A percentile compares a stretch with the other conserved stretches of the same genome.
Conservation (phyloP, 805 yeast species). For the Lipomyces japonicus region DNA sequence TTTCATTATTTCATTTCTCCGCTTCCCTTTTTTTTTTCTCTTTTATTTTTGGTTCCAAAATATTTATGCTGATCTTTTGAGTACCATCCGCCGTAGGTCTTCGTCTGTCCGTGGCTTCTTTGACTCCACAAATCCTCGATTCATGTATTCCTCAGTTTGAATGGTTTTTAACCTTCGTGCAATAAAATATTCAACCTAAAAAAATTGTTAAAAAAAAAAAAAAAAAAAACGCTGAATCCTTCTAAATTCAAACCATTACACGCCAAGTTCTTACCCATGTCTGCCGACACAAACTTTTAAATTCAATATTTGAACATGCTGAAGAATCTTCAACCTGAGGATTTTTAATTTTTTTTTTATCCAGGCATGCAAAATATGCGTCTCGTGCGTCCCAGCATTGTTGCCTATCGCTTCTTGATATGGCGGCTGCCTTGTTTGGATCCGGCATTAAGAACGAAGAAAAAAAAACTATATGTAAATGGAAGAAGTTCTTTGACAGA, state of each 20-base stretch:
- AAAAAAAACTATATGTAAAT: no score
- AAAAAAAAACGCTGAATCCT: not conserved
- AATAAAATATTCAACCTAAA: constrained; percentile 17
- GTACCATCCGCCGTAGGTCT: no score
- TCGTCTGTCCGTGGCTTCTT: no score
- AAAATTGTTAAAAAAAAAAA: not conserved
- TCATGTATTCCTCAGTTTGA: constrained; percentile 3
- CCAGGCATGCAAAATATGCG: constrained; percentile 67
- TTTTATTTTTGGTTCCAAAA: no score
- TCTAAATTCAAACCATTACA: not conserved
- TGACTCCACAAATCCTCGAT: no score
- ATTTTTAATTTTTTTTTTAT: constrained; percentile 51
- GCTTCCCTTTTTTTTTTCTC: no score
- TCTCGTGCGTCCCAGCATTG: constrained; percentile 91
- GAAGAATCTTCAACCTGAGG: not conserved
- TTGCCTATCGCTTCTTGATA: constrained; percentile 9
- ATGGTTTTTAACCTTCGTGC: constrained; percentile 6
- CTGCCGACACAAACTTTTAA: constrained; percentile 4
- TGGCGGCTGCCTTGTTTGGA: not conserved
- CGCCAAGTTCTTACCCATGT: constrained; percentile 7
- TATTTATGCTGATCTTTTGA: no score
- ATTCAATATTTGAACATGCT: not conserved
- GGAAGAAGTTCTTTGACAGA: not conserved
- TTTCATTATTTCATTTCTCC: no score
- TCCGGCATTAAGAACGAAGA: not conserved